A percentile compares a stretch with the other conserved stretches of the same genome.
Evolutionary conservation across 2,329 filamentous ascomycete species (phyloP).

Genomic region (Grosmannia penicillata): DNA sequence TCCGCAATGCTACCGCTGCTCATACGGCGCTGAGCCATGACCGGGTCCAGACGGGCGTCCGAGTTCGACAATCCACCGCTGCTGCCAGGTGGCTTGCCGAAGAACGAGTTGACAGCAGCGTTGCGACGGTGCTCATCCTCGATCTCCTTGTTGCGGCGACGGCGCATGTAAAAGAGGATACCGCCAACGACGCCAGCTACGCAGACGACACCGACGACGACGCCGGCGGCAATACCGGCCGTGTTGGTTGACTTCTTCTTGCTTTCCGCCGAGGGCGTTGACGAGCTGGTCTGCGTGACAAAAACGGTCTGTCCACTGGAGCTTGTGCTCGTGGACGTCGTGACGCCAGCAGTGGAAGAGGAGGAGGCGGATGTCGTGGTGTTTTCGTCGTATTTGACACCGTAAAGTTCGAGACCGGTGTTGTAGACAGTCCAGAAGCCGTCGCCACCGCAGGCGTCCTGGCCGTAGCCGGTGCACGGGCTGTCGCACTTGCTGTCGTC

Average conservation of each 20-base stretch:
- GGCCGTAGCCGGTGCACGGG: slow-evolving; percentile 46
- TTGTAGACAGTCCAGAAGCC: slow-evolving; percentile 34
- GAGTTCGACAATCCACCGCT: slow-evolving; percentile 55
- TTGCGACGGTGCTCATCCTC: slow-evolving; percentile 78
- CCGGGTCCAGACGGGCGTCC: slow-evolving; percentile 75
- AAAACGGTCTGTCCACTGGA: slow-evolving; percentile 10
- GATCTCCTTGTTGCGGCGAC: slow-evolving; percentile 59
- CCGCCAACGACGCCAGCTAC: slow-evolving; percentile 52
- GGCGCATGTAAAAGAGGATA: slow-evolving; percentile 55
- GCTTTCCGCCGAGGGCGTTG: slow-evolving; percentile 9
- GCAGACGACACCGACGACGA: slow-evolving; percentile 68
- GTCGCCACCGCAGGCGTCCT: slow-evolving; percentile 50
- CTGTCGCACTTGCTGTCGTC: slow-evolving; percentile 47
- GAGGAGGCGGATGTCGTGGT: slow-evolving; percentile 9
- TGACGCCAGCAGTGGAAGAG: background rate
- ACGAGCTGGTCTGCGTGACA: slow-evolving; percentile 13
- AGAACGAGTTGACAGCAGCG: slow-evolving; percentile 64
- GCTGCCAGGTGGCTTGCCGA: slow-evolving; percentile 44
- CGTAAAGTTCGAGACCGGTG: slow-evolving; percentile 27
- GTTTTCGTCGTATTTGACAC: slow-evolving; percentile 18
- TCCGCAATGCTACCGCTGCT: slow-evolving; percentile 95
- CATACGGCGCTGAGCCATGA: slow-evolving; percentile 68
- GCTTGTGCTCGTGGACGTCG: slow-evolving; percentile 8
- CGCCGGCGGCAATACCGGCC: slow-evolving; percentile 75
- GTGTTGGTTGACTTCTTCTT: slow-evolving; percentile 38